phyloP scores from a whole-genome alignment of 2,329 filamentous ascomycete species.

The Fusarium sp. region DNA sequence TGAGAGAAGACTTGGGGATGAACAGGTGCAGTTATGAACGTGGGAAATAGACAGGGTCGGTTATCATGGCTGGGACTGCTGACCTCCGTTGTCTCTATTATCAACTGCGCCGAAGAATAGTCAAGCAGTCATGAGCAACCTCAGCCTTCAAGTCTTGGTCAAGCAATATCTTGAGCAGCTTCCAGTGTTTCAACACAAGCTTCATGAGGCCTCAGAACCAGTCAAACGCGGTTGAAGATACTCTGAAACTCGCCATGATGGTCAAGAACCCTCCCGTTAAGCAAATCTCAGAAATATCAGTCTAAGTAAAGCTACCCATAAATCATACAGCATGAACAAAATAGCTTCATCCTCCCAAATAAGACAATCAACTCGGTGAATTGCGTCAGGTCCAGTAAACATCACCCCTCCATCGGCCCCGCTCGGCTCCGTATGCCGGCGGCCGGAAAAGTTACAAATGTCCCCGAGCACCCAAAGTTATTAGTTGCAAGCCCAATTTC shows the following conservation, averaged over 20 bases:
- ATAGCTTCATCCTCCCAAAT: neutral
- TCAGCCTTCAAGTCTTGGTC: neutral
- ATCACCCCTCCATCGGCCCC: constrained; percentile 18
- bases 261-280: neutral
- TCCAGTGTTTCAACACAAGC: neutral
- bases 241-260: neutral
- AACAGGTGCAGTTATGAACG: neutral
- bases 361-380: neutral
- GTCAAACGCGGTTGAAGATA: neutral
- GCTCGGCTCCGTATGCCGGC: constrained; percentile 25
- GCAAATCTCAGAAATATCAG: neutral
- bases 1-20: neutral
- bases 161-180: neutral
- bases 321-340: neutral
- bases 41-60: neutral
- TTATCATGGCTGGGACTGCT: neutral
- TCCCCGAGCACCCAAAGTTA: constrained; percentile 12
- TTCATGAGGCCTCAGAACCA: neutral
- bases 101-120: too few species aligned
- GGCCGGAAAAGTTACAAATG: constrained; percentile 38
- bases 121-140: neutral
- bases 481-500: neutral
- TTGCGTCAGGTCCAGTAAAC: neutral
- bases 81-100: neutral
- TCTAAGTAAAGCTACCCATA: neutral